phyloP scores from a whole-genome alignment of 164 flowering plant species.

The Euptelea pleiosperma region DNA sequence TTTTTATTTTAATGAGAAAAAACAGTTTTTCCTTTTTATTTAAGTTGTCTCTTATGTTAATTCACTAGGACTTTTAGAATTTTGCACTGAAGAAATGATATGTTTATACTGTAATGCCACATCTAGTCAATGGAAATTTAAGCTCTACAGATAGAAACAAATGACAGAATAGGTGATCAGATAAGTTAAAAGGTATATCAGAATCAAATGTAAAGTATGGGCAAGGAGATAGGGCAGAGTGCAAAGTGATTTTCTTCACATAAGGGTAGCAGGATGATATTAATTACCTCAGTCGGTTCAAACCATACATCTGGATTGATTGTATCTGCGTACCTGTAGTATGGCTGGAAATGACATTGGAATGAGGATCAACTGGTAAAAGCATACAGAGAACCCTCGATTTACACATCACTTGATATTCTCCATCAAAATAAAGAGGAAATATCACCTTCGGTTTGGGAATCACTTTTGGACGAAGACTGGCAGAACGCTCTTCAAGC shows the following conservation, averaged over 20 bases:
- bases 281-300: conserved; percentile 86
- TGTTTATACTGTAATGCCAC: too few relatives aligned
- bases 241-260: background rate
- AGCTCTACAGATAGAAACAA: background rate
- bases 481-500: conserved; percentile 88
- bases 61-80: background rate
- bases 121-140: background rate
- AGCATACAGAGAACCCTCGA: background rate
- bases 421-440: conserved; percentile 1
- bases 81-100: too few relatives aligned
- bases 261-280: background rate
- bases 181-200: background rate
- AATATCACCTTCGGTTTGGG: conserved; percentile 61
- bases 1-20: background rate
- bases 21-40: background rate
- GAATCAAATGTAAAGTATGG: too few relatives aligned
- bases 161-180: background rate
- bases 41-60: background rate
- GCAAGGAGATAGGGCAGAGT: background rate
- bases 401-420: background rate
- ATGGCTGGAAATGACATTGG: conserved; percentile 47
- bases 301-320: conserved; percentile 96
- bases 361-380: conserved; percentile 10
- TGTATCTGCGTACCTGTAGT: conserved; percentile 67
- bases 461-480: conserved; percentile 79